Evolutionary conservation across 192 early-diverging fungal species (phyloP), one percentile per base, ranked within the genome.

Genomic region (Coemansia sp.): DNA sequence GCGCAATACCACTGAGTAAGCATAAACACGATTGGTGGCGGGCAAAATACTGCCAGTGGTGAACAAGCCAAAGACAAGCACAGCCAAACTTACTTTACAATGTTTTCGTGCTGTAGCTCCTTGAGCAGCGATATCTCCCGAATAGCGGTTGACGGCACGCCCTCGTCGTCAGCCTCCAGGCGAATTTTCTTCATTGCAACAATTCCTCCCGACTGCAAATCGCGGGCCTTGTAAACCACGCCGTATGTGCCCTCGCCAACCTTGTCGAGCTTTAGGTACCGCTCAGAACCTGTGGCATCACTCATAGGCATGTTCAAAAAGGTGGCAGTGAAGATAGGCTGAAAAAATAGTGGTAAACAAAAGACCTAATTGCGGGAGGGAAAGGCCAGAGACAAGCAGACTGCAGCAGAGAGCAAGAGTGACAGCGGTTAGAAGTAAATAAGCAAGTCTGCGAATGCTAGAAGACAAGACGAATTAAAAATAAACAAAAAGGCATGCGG

Each of bases 171-270:
- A 22, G 83, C 75, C 58, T 90, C 82, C 14, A 90, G 68, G 14
- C 87, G 83, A 57, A 93, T 88, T 71, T 87, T 86, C 78, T 92
- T 92, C 42, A 92, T 71, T 44, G 91, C 91, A 12, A 92, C 91
- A n/a, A 83, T 78, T 25, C 60, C 56, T 26, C 85, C 85, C 7
- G 78, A 85, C 10, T 57, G 59, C 56, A 69, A 70, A 20, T 89
- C 77, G 69, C 79, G 72, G 31, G 87, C 89, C 68, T 90, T 91
- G 74, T 87, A 93, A 8, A 93, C 92, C 40, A 90, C 85, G 23
- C 92, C 92, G 28, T 91, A 93, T 20, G 90, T 92, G 46, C 92
- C 91, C 68, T 92, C 91, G 57, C 92, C 92, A 68, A 93, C 84
- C 75, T 90, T 92, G 51, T 89, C 83, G 26, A 91, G 66, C 66